phyloP scores from a whole-genome alignment of 75 land plant genomes.

The Cupressus sempervirens region DNA sequence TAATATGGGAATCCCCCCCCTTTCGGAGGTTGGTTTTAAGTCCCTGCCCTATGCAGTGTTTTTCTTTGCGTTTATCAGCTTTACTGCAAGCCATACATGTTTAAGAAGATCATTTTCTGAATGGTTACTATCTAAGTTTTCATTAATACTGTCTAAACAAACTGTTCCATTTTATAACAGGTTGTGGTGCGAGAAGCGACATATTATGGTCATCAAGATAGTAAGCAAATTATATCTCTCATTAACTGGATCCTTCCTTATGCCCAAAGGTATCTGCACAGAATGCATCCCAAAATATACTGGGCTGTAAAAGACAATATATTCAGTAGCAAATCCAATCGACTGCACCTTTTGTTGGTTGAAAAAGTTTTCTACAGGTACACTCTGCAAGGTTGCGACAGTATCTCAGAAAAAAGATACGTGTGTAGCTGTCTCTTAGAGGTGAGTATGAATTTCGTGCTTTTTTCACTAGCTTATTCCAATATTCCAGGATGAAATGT shows the following conservation, averaged over 20 bases:
- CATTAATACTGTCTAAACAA: not conserved
- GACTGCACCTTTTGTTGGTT: slow-evolving; percentile 44
- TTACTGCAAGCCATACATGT: not conserved
- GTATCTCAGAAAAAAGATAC: slow-evolving; percentile 35
- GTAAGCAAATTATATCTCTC: slow-evolving; percentile 30
- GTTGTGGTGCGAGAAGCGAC: slow-evolving; percentile 77
- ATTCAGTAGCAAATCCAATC: slow-evolving; percentile 23
- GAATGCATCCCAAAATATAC: slow-evolving; percentile 47
- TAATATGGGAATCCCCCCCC: slow-evolving; percentile 58
- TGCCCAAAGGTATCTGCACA: slow-evolving; percentile 73
- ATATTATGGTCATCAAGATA: slow-evolving; percentile 52
- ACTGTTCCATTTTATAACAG: slow-evolving; percentile 29
- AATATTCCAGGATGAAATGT: not conserved
- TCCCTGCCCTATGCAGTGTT: too few species aligned
- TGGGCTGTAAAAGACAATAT: slow-evolving; percentile 29
- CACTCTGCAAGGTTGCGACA: slow-evolving; percentile 37
- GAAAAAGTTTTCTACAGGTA: slow-evolving; percentile 62
- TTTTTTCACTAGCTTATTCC: not conserved
- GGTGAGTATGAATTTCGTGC: slow-evolving; percentile 29
- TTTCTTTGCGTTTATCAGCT: not conserved
- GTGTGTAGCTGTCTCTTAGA: slow-evolving; percentile 63
- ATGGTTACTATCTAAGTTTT: not conserved
- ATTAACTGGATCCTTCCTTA: slow-evolving; percentile 76
- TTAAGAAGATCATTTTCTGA: not conserved
- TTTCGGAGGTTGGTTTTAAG: slow-evolving; percentile 59